Conservation (phyloP, 148 eudicot species). For the Cornus kousa region DNA sequence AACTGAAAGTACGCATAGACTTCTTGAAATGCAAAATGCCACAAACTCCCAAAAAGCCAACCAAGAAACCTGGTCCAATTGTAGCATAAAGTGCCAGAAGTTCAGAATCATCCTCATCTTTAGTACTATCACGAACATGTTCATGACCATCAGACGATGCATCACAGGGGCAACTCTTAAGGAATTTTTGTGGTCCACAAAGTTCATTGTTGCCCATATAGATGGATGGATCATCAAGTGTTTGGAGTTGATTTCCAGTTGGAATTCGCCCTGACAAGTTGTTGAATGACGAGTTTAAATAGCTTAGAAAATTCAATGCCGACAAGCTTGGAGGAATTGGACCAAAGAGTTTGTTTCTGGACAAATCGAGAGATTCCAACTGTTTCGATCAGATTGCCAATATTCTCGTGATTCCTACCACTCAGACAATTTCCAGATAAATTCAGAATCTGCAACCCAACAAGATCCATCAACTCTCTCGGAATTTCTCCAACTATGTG, state of each 20-base stretch:
- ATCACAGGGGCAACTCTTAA: not conserved
- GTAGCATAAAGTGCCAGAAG: not conserved
- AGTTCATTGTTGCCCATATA: conserved; percentile 20
- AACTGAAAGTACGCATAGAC: not conserved
- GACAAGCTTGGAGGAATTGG: conserved; percentile 11
- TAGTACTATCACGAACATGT: not conserved
- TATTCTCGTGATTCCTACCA: conserved; percentile 14
- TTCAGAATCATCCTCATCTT: not conserved
- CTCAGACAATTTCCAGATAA: conserved; percentile 8
- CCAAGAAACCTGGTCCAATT: conserved; percentile 6
- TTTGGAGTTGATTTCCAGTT: conserved; percentile 19
- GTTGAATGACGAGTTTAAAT: conserved; percentile 19
- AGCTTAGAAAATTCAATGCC: not conserved
- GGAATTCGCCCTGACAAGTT: conserved; percentile 24
- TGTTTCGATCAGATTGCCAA: conserved; percentile 2
- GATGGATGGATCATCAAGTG: conserved; percentile 7
- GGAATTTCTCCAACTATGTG: conserved; percentile 19
- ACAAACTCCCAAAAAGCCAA: not conserved
- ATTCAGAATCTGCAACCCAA: not conserved
- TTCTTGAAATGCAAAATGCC: conserved; percentile 1
- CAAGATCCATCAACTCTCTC: conserved; percentile 14
- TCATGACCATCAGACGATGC: not conserved
- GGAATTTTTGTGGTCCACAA: conserved; percentile 12
- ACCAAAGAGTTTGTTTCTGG: conserved; percentile 17
- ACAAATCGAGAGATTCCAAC: conserved; percentile 21